Conservation (phyloP, 2,329 filamentous ascomycete species). For the Fusarium begoniae region DNA sequence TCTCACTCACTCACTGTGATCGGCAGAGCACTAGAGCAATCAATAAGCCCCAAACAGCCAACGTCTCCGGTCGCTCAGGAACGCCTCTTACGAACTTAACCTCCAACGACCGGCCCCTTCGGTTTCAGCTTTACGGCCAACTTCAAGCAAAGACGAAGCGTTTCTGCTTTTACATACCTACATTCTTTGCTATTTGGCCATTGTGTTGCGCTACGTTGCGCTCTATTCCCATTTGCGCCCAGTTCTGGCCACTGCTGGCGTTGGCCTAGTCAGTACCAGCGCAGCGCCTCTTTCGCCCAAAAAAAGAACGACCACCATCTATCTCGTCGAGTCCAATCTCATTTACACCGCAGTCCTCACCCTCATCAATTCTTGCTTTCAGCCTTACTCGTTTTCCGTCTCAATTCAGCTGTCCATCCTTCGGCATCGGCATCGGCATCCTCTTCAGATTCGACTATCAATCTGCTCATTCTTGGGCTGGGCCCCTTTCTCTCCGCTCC, state of each 20-base stretch:
- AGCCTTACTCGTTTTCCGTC: conserved; percentile 10
- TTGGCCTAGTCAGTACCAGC: conserved; percentile 27
- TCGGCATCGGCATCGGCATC: background rate
- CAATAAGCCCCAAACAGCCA: conserved; percentile 20
- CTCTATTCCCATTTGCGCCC: conserved; percentile 17
- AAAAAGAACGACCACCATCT: conserved; percentile 1
- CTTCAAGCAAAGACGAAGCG: background rate
- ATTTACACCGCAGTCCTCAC: conserved; percentile 30
- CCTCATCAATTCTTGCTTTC: conserved; percentile 7
- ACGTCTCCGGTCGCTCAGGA: conserved; percentile 15
- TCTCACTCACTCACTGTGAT: background rate
- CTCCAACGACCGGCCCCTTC: conserved; percentile 16
- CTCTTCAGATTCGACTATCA: conserved; percentile 10
- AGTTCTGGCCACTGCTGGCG: conserved; percentile 36
- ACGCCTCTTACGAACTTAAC: conserved; percentile 33
- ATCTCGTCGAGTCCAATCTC: conserved; percentile 8
- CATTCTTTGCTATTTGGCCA: conserved; percentile 1
- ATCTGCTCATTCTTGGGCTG: conserved; percentile 36
- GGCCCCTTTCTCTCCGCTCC: conserved; percentile 28
- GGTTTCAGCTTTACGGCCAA: conserved; percentile 24
- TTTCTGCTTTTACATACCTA: background rate
- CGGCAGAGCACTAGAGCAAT: background rate
- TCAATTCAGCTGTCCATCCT: background rate
- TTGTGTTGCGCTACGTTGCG: conserved; percentile 10
- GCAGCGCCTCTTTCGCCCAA: conserved; percentile 20